Evolutionary conservation across 495 filamentous ascomycete species (phyloP), one percentile per base, ranked within the genome.

Genomic region (Recurvomyces mirabilis): DNA sequence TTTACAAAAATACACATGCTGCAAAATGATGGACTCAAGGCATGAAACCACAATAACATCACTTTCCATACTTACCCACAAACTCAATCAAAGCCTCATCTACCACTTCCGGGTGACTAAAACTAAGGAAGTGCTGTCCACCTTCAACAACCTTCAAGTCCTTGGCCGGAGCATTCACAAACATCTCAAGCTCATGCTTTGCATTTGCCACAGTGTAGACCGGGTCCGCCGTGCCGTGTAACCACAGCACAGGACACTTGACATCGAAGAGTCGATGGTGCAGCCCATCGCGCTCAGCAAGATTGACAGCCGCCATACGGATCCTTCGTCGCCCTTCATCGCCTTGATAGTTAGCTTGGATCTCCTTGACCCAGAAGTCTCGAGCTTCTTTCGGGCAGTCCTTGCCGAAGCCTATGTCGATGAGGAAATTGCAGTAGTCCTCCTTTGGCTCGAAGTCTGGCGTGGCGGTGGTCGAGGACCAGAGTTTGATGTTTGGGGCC

Each of bases 281-380:
- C 39, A 82, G 60, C 12, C 72, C 70, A 49, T 78, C 78, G n/a
- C 78, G 55, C 43, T 76, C 73, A n/a, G 67, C 49, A 14, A 82
- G 54, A 42, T 71, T 74, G 45, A 71, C 68, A 0, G 66, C 64
- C 2, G 74, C 73, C 75, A 78, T 75, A 17, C 71, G 63, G 11
- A 72, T 54, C 49, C 70, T 69, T 36, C 55, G 58, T 14, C 74
- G 62, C 0, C 78, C 78, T 19, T 75, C 70, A 32, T 81, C 71
- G 1, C 75, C 78, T 25, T 53, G 47, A 52, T 82, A 82, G 7
- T 71, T 68, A 1, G 52, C 49, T 56, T 73, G 74, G 40, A 81
- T 61, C 0, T 61, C 67, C 26, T 67, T 49, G 0, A 46, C 55
- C 78, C 77, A 82, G 56, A 67, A 77, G 0, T 66, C 55, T 4